These are phyloP conservation scores for Magnolia sinica DNA, from an alignment of 164 flowering plant species.

Conservation along the genomic window DNA sequence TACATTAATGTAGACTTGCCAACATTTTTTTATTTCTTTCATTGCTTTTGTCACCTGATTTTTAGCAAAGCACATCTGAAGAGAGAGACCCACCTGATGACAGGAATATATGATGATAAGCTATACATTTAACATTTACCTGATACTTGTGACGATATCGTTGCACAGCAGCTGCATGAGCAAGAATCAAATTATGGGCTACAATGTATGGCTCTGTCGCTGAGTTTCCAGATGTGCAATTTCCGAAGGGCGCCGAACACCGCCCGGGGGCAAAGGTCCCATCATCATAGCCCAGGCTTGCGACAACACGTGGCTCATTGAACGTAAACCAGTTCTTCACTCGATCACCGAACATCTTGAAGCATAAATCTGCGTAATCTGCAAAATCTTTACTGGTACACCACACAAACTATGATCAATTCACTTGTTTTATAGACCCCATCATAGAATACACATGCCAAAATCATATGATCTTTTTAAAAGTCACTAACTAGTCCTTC, in stretches of 20 bases:
- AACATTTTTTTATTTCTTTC: too few species aligned
- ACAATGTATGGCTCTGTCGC: constrained; percentile 25
- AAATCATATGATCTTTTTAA: too few species aligned
- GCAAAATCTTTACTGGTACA: constrained; percentile 57
- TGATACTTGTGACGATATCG: constrained; percentile 18
- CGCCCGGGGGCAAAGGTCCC: constrained; percentile 18
- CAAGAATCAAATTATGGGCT: constrained; percentile 16
- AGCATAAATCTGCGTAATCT: constrained; percentile 31
- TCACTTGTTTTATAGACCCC: too few species aligned
- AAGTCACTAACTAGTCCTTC: too few species aligned
- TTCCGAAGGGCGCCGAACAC: constrained; percentile 13
- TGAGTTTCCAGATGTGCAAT: constrained; percentile 19
- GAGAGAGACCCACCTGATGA: too few species aligned
- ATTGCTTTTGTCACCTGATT: too few species aligned
- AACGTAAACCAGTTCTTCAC: constrained; percentile 26
- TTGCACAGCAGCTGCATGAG: constrained; percentile 25
- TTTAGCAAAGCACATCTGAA: too few species aligned
- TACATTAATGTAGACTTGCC: neutral
- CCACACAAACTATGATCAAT: too few species aligned
- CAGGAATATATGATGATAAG: too few species aligned
- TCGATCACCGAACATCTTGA: constrained; percentile 17
- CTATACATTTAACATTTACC: constrained; percentile 5
- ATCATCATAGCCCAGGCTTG: constrained; percentile 18
- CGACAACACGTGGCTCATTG: constrained; percentile 22
- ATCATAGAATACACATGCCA: too few species aligned